Evolutionary conservation across 2,329 filamentous ascomycete species (phyloP).

Genomic region (Diaporthe sp.): DNA sequence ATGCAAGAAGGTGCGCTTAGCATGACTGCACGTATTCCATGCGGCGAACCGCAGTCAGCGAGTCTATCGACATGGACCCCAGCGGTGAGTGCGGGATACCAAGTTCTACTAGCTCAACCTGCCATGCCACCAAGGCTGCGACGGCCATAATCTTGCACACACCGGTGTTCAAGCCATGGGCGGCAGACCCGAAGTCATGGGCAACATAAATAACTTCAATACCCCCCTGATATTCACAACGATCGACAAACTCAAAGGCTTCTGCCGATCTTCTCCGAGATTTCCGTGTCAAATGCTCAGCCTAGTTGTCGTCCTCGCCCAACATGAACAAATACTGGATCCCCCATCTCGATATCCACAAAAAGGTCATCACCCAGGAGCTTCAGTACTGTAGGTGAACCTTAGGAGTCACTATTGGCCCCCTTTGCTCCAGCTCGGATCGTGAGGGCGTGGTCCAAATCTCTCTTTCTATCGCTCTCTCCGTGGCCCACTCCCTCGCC

Average conservation of each 20-base stretch:
- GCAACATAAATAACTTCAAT: conserved; percentile 26
- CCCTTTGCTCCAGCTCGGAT: background rate
- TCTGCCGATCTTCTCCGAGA: conserved; percentile 8
- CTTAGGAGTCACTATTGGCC: background rate
- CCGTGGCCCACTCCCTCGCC: background rate
- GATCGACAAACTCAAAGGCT: background rate
- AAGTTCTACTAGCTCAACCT: conserved; percentile 18
- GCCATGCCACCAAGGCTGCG: conserved; percentile 23
- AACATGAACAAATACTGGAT: conserved; percentile 71
- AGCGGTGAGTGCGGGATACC: conserved; percentile 19
- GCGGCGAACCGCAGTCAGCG: conserved; percentile 21
- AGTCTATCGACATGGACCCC: conserved; percentile 3
- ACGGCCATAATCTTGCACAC: conserved; percentile 1
- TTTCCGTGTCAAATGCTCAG: conserved; percentile 7
- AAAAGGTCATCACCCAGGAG: conserved; percentile 68
- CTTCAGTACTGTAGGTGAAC: conserved; percentile 57
- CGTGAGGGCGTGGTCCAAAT: background rate
- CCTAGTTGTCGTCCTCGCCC: conserved; percentile 40
- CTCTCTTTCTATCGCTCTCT: background rate
- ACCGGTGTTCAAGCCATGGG: background rate
- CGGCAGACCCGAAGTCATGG: conserved; percentile 12
- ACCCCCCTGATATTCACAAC: background rate
- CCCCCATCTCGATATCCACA: conserved; percentile 68
- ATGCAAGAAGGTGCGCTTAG: conserved; percentile 25
- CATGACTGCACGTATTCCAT: conserved; percentile 2